Base-by-base conservation (phyloP, 2,329 filamentous ascomycete species). In the Westerdykella aurantiaca region DNA sequence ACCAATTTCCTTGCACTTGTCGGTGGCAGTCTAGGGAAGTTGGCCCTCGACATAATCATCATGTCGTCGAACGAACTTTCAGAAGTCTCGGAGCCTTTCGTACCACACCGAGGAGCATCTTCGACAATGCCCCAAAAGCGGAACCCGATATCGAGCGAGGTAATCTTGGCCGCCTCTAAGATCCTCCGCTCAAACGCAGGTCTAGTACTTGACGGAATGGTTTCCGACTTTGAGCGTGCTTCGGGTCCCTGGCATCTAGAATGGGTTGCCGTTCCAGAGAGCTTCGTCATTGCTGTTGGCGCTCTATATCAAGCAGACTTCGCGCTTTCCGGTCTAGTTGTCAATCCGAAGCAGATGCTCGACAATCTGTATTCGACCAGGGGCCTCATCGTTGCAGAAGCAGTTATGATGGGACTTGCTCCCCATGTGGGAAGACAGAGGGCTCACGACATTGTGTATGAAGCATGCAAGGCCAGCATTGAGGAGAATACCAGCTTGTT, bases 351-450 rank as follows among this genome's bases (percentile, higher is more conserved):
- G 39, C 61, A 69, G 12, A 78, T 80, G 76, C 51, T 70, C 42
- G 55, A 60, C 0, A 81, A 80, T 47, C 63, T 80, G 1, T 65
- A 70, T 37, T 76, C 72, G 1, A 78, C 75, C 0, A 64, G 64
- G 34, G 77, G 77, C 0, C 57, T 80, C 16, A 80, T 80, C 49
- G 77, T 79, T 11, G 76, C 70, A 0, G 78, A 80, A 61, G 76
- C 77, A 2, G 74, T 80, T n/a, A 80, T 80, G 77, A 80, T 80
- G 78, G 72, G 69, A 1, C 64, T 80, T 39, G 78, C 76, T n/a
- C 68, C 70, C 13, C 63, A 72, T 58, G 61, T 77, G 34, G 77
- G 77, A 7, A 66, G 77, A 12, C 74, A 76, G 46, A 66, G 70
- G 14, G 76, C 76, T 2, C 77, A 80, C 56, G 76, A 80, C 50